Conservation (phyloP, 2,329 filamentous ascomycete species). For the Cercospora sesami region DNA sequence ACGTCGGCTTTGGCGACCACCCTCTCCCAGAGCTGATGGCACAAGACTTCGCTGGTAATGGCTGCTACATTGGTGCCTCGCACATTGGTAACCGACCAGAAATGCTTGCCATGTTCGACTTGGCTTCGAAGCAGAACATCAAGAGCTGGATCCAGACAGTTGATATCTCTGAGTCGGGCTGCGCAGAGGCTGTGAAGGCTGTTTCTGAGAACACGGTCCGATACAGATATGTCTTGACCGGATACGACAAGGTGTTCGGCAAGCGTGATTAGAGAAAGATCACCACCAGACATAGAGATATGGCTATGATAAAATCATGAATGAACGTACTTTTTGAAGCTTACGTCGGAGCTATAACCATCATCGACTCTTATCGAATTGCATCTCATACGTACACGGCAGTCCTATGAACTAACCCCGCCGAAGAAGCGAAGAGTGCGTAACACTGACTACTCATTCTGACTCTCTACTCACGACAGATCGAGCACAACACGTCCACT, state of each 20-base stretch:
- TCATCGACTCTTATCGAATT: not conserved
- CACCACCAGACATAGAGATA: not conserved
- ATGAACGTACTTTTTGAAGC: not conserved
- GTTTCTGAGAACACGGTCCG: conserved; percentile 67
- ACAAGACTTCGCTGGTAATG: conserved; percentile 73
- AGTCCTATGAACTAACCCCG: not conserved
- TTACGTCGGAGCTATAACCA: not conserved
- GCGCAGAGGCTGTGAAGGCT: conserved; percentile 68
- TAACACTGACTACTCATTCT: not conserved
- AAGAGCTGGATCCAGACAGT: conserved; percentile 64
- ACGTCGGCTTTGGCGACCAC: conserved; percentile 76
- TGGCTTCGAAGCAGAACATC: conserved; percentile 53
- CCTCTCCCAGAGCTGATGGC: conserved; percentile 62
- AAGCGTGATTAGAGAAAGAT: conserved; percentile 40
- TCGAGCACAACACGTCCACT: conserved; percentile 52
- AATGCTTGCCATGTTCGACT: conserved; percentile 54
- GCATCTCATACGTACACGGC: not conserved
- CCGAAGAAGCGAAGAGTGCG: not conserved
- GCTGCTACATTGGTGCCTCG: conserved; percentile 55
- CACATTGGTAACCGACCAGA: conserved; percentile 49
- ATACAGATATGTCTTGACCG: conserved; percentile 70
- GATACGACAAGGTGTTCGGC: conserved; percentile 67
- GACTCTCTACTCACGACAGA: conserved; percentile 28
- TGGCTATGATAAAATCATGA: not conserved
- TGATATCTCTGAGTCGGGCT: conserved; percentile 68